phyloP scores from a whole-genome alignment of 805 yeast species.

The Hanseniaspora nectarophila region DNA sequence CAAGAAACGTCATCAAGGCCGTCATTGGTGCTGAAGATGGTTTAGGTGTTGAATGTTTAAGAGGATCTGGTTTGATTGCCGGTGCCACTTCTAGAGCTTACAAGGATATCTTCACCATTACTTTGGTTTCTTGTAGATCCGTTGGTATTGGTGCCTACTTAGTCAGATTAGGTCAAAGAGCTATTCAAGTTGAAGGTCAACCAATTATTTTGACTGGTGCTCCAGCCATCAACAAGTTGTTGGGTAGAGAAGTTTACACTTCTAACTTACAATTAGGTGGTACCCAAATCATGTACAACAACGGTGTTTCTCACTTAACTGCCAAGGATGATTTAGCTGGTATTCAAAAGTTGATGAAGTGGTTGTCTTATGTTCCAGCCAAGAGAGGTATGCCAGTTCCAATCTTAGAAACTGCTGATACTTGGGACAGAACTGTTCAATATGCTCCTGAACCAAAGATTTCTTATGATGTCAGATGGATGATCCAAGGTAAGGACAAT shows the following conservation, averaged over 20 bases:
- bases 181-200: constrained; percentile 97
- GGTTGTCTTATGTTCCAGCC: constrained; percentile 93
- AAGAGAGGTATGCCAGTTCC: constrained; percentile 85
- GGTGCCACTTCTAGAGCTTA: constrained; percentile 98
- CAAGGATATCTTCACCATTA: constrained; percentile 91
- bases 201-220: constrained; percentile 98
- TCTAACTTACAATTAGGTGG: constrained; percentile 98
- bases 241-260: constrained; percentile 94
- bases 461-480: constrained; percentile 84
- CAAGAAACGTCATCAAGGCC: constrained; percentile 64
- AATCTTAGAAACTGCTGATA: constrained; percentile 63
- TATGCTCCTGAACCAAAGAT: constrained; percentile 61
- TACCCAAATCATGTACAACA: constrained; percentile 94
- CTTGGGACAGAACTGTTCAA: constrained; percentile 90
- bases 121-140: constrained; percentile 98
- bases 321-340: constrained; percentile 96
- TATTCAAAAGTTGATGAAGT: constrained; percentile 82
- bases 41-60: constrained; percentile 94
- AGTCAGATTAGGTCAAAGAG: constrained; percentile 97
- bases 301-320: constrained; percentile 96
- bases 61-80: constrained; percentile 97
- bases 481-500: constrained; percentile 73
- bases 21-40: constrained; percentile 93
- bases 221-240: constrained; percentile 90
- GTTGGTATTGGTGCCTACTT: constrained; percentile 99